phyloP scores from a whole-genome alignment of 768 basidiomycete genomes.

The Auriculariales sp. region DNA sequence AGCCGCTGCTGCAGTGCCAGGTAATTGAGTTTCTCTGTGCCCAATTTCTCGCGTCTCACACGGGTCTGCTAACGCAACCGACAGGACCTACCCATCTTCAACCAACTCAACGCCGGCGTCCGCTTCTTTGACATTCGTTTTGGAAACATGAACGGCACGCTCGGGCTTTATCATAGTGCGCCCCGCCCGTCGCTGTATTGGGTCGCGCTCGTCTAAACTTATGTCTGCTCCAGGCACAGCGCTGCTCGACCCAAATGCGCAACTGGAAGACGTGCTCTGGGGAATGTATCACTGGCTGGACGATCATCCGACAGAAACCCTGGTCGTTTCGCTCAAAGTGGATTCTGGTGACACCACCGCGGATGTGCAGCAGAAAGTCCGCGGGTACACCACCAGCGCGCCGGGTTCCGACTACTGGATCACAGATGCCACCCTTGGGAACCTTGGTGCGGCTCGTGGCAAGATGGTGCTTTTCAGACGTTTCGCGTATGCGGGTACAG shows the following conservation, averaged over 20 bases:
- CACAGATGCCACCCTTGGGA: conserved; percentile 19
- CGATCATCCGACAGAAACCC: conserved; percentile 34
- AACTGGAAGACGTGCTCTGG: conserved; percentile 34
- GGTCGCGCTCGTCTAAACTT: not conserved
- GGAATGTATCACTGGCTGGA: conserved; percentile 38
- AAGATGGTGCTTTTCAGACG: conserved; percentile 38
- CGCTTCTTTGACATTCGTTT: conserved; percentile 12
- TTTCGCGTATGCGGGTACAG: conserved; percentile 25
- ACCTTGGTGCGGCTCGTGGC: conserved; percentile 34
- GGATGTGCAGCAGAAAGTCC: conserved; percentile 23
- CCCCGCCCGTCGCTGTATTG: not conserved
- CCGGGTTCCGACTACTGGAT: conserved; percentile 31
- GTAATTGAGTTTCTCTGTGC: too few relatives aligned
- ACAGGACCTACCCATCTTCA: conserved; percentile 9
- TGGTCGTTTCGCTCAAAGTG: conserved; percentile 35
- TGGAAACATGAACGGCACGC: conserved; percentile 6
- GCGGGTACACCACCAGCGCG: conserved; percentile 26
- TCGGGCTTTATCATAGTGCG: conserved; percentile 11
- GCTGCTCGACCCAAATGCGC: conserved; percentile 29
- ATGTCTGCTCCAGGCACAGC: conserved; percentile 1
- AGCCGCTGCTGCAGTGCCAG: not conserved
- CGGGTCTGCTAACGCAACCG: not conserved
- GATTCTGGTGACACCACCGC: conserved; percentile 33
- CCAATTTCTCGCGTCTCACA: too few relatives aligned
- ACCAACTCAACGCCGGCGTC: conserved; percentile 11